These are phyloP conservation scores for Tricladium varicosporioides DNA, from an alignment of 2,329 filamentous ascomycete genomes.

Conservation along the genomic window DNA sequence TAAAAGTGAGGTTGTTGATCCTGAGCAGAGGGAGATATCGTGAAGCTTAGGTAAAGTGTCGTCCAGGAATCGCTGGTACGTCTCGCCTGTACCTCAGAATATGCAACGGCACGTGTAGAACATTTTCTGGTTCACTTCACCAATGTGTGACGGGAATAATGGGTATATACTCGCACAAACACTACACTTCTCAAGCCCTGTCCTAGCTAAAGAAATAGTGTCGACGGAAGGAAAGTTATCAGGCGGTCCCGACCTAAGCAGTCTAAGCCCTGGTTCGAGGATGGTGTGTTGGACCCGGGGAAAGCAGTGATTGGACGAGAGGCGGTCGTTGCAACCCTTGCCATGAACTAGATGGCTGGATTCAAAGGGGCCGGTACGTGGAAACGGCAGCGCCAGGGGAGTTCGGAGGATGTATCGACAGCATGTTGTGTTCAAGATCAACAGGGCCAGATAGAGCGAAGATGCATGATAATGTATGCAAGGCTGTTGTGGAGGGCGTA, in stretches of 20 bases:
- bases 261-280: conserved; percentile 14
- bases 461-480: conserved; percentile 23
- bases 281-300: conserved; percentile 15
- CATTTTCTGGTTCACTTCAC: conserved; percentile 13
- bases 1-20: neutral
- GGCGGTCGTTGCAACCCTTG: conserved; percentile 28
- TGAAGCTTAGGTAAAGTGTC: conserved; percentile 2
- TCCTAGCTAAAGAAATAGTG: conserved; percentile 4
- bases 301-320: conserved; percentile 24
- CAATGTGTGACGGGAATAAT: conserved; percentile 5
- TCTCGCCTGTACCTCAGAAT: conserved; percentile 23
- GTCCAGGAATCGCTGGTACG: conserved; percentile 3
- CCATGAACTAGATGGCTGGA: conserved; percentile 5
- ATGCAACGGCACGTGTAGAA: conserved; percentile 24
- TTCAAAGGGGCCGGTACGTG: conserved; percentile 2
- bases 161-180: conserved; percentile 15
- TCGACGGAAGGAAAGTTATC: conserved; percentile 14
- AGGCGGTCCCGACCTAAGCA: conserved; percentile 13
- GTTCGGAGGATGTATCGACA: conserved; percentile 22
- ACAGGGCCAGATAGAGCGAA: conserved; percentile 10
- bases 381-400: conserved; percentile 13
- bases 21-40: neutral
- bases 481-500: conserved; percentile 16
- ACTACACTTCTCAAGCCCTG: conserved; percentile 10
- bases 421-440: conserved; percentile 20